Evolutionary conservation across 345 rosid genomes (phyloP).

Genomic region (Dipteronia dyeriana): DNA sequence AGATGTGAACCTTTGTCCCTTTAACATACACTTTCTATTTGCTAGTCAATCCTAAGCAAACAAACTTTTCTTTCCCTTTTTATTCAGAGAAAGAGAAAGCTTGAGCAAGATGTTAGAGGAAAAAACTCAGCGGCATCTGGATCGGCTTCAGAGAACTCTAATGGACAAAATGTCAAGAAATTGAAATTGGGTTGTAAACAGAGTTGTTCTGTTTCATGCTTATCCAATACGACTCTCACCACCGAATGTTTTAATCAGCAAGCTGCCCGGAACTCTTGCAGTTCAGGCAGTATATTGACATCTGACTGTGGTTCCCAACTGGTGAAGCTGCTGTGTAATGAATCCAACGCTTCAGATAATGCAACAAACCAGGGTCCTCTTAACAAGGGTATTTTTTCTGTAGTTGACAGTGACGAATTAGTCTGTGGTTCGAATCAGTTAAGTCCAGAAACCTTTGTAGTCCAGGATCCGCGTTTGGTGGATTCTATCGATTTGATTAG

Average conservation of each 20-base stretch:
- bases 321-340: constrained; percentile 11
- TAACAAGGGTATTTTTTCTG: constrained; percentile 11
- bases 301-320: constrained; percentile 7
- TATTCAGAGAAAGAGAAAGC: constrained; percentile 49
- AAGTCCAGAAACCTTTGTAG: constrained; percentile 8
- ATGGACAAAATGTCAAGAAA: constrained; percentile 25
- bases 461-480: constrained; percentile 18
- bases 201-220: constrained; percentile 11
- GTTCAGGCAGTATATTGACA: constrained; percentile 8
- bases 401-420: constrained; percentile 3
- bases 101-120: constrained; percentile 20
- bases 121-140: constrained; percentile 21
- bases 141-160: constrained; percentile 22
- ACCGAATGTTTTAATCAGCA: constrained; percentile 4
- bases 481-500: constrained; percentile 13
- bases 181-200: constrained; percentile 22
- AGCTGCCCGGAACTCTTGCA: constrained; percentile 16
- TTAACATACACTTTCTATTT: neutral
- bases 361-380: neutral
- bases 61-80: constrained; percentile 20
- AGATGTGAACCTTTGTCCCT: neutral
- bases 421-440: constrained; percentile 18
- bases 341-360: constrained; percentile 5
- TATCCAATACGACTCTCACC: constrained; percentile 8
- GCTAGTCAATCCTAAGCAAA: neutral